These are phyloP conservation scores for Rubia peregrina DNA, from an alignment of 305 asterid species.

Conservation along the genomic window DNA sequence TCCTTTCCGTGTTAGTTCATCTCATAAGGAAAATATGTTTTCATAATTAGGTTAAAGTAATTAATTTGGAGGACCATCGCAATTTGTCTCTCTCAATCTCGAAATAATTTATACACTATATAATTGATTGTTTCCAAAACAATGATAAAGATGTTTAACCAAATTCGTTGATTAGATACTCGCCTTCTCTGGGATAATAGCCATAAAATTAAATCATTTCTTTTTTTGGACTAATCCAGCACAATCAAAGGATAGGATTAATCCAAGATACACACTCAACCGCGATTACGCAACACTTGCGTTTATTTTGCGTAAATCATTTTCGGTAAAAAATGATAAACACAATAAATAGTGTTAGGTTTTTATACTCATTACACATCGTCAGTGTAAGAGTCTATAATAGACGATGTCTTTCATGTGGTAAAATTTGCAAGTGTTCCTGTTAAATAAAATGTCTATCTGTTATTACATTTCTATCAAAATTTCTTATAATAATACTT, in stretches of 20 bases:
- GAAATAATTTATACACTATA: conserved; percentile 1
- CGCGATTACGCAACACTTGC: background rate
- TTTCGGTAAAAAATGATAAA: too few species aligned
- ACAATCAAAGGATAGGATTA: conserved; percentile 18
- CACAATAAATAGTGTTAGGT: too few species aligned
- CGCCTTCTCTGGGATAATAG: background rate
- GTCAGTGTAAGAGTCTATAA: too few species aligned
- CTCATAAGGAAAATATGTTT: background rate
- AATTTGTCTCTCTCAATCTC: conserved; percentile 11
- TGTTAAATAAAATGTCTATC: too few species aligned
- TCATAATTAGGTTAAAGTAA: background rate
- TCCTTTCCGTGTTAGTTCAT: conserved; percentile 11
- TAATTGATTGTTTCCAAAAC: conserved; percentile 7
- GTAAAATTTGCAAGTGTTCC: too few species aligned
- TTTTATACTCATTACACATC: too few species aligned
- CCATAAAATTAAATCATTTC: background rate
- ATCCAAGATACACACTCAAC: background rate
- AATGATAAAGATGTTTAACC: conserved; percentile 31
- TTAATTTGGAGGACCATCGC: conserved; percentile 19
- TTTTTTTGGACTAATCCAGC: conserved; percentile 15
- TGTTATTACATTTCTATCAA: too few species aligned
- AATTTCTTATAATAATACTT: too few species aligned
- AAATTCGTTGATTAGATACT: conserved; percentile 18
- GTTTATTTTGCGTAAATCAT: too few species aligned
- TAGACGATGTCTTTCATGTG: too few species aligned